These are phyloP conservation scores for Staphylotrichum longicolle DNA, from an alignment of 495 filamentous ascomycete genomes.

Conservation along the genomic window DNA sequence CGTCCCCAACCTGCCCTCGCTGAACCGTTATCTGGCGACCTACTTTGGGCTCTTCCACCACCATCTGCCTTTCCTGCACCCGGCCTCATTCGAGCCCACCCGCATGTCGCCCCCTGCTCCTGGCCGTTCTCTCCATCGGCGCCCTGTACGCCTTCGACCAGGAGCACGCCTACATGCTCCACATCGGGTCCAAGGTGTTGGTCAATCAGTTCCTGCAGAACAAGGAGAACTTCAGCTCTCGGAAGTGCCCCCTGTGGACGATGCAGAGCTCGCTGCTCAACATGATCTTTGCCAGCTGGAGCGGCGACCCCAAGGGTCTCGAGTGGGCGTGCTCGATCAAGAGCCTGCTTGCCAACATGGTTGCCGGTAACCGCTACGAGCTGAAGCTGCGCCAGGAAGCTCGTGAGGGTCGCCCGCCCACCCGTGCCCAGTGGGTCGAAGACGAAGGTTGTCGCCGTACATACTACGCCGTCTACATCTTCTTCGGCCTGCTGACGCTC, in stretches of 20 bases:
- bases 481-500: slow-evolving; percentile 92
- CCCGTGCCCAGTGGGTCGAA: slow-evolving; percentile 89
- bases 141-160: slow-evolving; percentile 96
- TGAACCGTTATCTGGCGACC: slow-evolving; percentile 89
- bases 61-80: slow-evolving; percentile 93
- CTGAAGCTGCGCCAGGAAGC: slow-evolving; percentile 87
- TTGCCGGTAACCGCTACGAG: slow-evolving; percentile 95
- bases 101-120: slow-evolving; percentile 73
- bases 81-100: slow-evolving; percentile 82
- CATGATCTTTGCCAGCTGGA: slow-evolving; percentile 99
- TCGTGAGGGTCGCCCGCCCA: slow-evolving; percentile 72
- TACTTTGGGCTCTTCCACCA: slow-evolving; percentile 98
- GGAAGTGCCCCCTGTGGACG: slow-evolving; percentile 94
- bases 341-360: slow-evolving; percentile 96
- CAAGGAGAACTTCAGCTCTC: slow-evolving; percentile 98
- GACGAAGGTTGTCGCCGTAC: slow-evolving; percentile 95
- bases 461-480: slow-evolving; percentile 99
- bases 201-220: slow-evolving; percentile 96
- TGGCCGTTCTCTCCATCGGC: slow-evolving; percentile 92
- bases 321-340: slow-evolving; percentile 99
- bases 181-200: slow-evolving; percentile 94
- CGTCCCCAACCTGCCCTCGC: slow-evolving; percentile 67
- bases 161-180: slow-evolving; percentile 92
- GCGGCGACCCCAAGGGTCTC: slow-evolving; percentile 92
- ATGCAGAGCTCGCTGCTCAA: slow-evolving; percentile 96